phyloP scores from a whole-genome alignment of 768 basidiomycete species.

The Hygrophorus russula region DNA sequence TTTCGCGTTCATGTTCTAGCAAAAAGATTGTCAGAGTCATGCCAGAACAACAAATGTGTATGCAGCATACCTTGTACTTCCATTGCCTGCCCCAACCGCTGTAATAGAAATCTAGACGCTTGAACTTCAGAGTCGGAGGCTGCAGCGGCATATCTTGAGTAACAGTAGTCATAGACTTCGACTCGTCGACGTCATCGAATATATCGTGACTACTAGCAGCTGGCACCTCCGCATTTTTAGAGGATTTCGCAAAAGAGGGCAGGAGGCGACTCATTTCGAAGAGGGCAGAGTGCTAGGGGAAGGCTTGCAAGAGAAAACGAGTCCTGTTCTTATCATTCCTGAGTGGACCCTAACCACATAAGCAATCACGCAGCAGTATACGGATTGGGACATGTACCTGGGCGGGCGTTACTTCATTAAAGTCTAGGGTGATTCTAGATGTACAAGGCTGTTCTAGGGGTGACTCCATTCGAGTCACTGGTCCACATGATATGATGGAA shows the following conservation, averaged over 20 bases:
- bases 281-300: background rate
- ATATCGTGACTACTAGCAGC: constrained; percentile 1
- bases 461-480: too few relatives aligned
- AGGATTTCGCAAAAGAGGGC: constrained; percentile 15
- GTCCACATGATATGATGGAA: too few relatives aligned
- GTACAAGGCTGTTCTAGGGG: too few relatives aligned
- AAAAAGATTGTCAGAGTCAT: background rate
- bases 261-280: constrained; percentile 13
- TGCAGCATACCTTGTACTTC: constrained; percentile 29
- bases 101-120: constrained; percentile 50
- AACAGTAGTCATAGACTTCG: constrained; percentile 19
- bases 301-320: too few relatives aligned
- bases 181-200: constrained; percentile 20
- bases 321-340: too few relatives aligned
- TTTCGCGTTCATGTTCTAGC: constrained; percentile 41
- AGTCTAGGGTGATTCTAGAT: too few relatives aligned
- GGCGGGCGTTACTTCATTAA: too few relatives aligned
- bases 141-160: constrained; percentile 27
- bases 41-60: background rate
- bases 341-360: too few relatives aligned
- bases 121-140: constrained; percentile 41
- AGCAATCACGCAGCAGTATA: too few relatives aligned
- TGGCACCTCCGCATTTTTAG: constrained; percentile 7
- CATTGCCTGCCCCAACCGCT: constrained; percentile 44
- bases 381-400: too few relatives aligned